These are phyloP conservation scores for Podospora pseudoanserina DNA, from an alignment of 495 filamentous ascomycete species.

Conservation along the genomic window DNA sequence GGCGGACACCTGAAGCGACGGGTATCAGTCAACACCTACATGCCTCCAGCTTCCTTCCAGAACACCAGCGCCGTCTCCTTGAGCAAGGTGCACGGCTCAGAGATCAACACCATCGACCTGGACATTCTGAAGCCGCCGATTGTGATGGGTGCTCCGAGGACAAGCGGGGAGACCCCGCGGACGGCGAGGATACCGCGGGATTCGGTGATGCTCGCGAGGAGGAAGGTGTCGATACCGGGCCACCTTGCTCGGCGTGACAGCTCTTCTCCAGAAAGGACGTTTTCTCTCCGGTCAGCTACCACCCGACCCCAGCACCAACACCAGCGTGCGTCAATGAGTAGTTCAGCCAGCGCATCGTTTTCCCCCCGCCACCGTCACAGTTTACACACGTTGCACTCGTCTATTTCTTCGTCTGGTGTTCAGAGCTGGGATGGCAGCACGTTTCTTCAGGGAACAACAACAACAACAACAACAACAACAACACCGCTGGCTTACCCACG, in stretches of 20 bases:
- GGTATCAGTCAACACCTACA: conserved; percentile 25
- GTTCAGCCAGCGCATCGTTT: background rate
- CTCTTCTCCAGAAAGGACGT: conserved; percentile 16
- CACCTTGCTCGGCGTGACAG: conserved; percentile 3
- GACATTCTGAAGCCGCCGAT: background rate
- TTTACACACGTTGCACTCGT: conserved; percentile 29
- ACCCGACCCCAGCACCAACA: conserved; percentile 14
- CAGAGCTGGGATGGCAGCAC: conserved; percentile 16
- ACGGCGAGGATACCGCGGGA: conserved; percentile 19
- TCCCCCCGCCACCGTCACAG: conserved; percentile 29
- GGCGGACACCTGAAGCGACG: conserved; percentile 5
- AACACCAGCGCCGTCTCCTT: conserved; percentile 2
- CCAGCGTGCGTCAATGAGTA: conserved; percentile 6
- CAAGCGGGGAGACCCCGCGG: conserved; percentile 5
- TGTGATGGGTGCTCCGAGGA: conserved; percentile 9
- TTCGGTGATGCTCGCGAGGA: conserved; percentile 21
- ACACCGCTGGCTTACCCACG: conserved; percentile 19
- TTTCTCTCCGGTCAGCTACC: conserved; percentile 16
- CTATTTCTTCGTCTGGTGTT: conserved; percentile 20
- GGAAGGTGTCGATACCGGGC: conserved; percentile 2
- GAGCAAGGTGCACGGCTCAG: background rate
- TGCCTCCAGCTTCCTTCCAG: conserved; percentile 8
- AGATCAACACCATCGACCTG: background rate
- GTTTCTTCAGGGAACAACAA: conserved; percentile 9
- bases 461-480: too few relatives aligned